Percentiles rank a stretch among this genome's conserved stretches.
These are phyloP conservation scores for Perkinsus chesapeaki DNA, from an alignment of 169 alveolate species.

Conservation along the genomic window DNA sequence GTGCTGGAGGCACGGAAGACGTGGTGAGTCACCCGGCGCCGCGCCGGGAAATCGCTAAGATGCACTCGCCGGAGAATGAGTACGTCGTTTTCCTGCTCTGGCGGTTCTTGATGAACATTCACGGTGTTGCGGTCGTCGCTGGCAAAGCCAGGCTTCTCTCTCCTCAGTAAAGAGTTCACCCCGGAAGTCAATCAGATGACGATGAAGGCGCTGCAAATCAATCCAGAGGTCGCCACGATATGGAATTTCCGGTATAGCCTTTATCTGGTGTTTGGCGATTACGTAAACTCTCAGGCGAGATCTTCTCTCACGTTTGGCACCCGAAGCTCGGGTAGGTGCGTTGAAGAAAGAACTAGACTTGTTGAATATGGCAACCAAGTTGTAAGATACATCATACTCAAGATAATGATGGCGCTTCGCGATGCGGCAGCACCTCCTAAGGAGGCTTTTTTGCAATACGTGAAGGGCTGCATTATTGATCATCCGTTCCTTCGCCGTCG, in stretches of 20 bases:
- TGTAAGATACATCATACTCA: not conserved
- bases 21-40: not conserved
- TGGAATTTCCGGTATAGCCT: slow-evolving; percentile 25
- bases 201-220: slow-evolving; percentile 20
- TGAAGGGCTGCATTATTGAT: not conserved
- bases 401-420: not conserved
- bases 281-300: not conserved
- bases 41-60: no score
- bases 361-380: not conserved
- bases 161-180: not conserved
- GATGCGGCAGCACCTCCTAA: not conserved
- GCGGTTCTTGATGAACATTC: no score
- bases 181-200: slow-evolving; percentile 12
- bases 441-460: no score
- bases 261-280: no score
- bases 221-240: slow-evolving; percentile 29
- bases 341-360: not conserved
- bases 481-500: not conserved
- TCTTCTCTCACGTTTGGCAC: not conserved
- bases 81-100: no score
- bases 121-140: no score
- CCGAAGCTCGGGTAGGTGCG: not conserved
- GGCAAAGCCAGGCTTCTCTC: not conserved
- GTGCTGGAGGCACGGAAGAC: not conserved
- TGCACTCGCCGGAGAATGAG: no score